Conservation (phyloP, 1,284 basidiomycete species). For the Fomitiporia mediterranea region DNA sequence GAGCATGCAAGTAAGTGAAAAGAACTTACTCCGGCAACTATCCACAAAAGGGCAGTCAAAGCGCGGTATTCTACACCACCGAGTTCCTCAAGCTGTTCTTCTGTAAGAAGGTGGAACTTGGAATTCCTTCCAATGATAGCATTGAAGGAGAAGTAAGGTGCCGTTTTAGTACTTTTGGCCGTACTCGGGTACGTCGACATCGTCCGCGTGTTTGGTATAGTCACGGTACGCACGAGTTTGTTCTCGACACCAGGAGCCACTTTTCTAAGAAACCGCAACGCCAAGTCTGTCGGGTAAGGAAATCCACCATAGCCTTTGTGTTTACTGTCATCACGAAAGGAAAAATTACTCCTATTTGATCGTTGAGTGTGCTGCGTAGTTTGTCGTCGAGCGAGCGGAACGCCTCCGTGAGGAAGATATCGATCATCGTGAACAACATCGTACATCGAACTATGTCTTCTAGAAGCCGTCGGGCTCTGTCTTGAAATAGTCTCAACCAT, state of each 20-base stretch:
- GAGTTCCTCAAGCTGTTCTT: slow-evolving; percentile 85
- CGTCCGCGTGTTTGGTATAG: slow-evolving; percentile 70
- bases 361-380: slow-evolving; percentile 10
- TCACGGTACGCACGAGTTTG: slow-evolving; percentile 58
- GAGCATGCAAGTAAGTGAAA: no score
- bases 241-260: slow-evolving; percentile 56
- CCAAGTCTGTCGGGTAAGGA: slow-evolving; percentile 70
- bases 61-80: slow-evolving; percentile 96
- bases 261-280: slow-evolving; percentile 41
- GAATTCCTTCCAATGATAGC: slow-evolving; percentile 86
- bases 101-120: slow-evolving; percentile 74
- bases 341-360: neutral
- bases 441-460: slow-evolving; percentile 3
- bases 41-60: slow-evolving; percentile 73
- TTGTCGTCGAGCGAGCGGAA: slow-evolving; percentile 4
- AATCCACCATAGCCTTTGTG: slow-evolving; percentile 78
- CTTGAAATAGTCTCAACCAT: neutral
- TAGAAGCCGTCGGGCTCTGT: slow-evolving; percentile 9
- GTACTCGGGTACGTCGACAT: slow-evolving; percentile 33
- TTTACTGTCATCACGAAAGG: slow-evolving; percentile 12
- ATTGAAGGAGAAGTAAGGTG: slow-evolving; percentile 85
- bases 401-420: slow-evolving; percentile 3
- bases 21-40: slow-evolving; percentile 53
- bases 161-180: slow-evolving; percentile 28
- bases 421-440: slow-evolving; percentile 18